Evolutionary conservation across 2,329 filamentous ascomycete species (phyloP).

Genomic region (Sphaerostilbella broomeana): DNA sequence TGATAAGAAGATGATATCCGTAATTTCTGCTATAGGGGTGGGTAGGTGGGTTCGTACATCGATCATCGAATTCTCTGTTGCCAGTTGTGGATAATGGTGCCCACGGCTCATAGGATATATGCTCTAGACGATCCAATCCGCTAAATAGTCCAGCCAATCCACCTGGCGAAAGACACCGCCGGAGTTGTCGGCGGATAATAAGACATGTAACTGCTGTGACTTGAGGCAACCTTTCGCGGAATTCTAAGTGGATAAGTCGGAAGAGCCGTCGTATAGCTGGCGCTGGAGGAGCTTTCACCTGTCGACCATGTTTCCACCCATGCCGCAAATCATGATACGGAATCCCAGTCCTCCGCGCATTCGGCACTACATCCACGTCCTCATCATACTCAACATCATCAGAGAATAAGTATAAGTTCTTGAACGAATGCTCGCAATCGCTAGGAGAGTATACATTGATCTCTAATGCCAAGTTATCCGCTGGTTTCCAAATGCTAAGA

Average conservation of each 20-base stretch:
- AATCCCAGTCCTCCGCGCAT: background rate
- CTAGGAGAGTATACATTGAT: constrained; percentile 28
- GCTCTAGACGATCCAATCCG: constrained; percentile 23
- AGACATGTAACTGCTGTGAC: constrained; percentile 25
- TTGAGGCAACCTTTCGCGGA: constrained; percentile 13
- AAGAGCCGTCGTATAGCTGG: constrained; percentile 24
- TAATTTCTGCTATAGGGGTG: constrained; percentile 18
- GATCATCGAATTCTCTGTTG: constrained; percentile 6
- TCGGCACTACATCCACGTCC: background rate
- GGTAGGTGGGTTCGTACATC: constrained; percentile 15
- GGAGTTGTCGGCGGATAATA: constrained; percentile 28
- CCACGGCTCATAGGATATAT: constrained; percentile 30
- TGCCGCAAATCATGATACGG: constrained; percentile 23
- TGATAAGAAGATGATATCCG: background rate
- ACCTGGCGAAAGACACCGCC: constrained; percentile 19
- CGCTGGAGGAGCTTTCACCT: constrained; percentile 18
- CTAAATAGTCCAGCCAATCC: constrained; percentile 17
- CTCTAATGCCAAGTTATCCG: constrained; percentile 25
- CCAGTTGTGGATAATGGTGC: constrained; percentile 16
- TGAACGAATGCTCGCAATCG: constrained; percentile 30
- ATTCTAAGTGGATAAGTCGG: constrained; percentile 6
- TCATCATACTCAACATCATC: constrained; percentile 17
- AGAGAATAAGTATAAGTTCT: constrained; percentile 20
- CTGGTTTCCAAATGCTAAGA: constrained; percentile 24
- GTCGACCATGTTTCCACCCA: constrained; percentile 26